Evolutionary conservation across 495 filamentous ascomycete species (phyloP), one percentile per base, ranked within the genome.

Genomic region (Recurvomyces mirabilis): DNA sequence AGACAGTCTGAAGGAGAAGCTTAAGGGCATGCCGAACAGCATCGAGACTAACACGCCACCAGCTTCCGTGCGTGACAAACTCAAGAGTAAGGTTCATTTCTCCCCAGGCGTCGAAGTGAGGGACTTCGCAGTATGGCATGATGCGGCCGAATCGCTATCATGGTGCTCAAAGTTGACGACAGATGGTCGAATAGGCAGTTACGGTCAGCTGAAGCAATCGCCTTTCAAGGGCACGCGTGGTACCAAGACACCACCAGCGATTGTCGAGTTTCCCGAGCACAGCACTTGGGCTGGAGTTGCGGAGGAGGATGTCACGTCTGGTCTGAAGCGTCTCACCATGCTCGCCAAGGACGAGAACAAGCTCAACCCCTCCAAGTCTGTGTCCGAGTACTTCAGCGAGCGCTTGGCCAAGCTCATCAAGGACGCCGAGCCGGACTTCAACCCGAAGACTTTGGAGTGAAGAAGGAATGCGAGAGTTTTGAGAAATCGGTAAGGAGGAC

Each of bases 311-410:
- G 17, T 57, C 5, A 37, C 21, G 6, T 14, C 24, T 11, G 51
- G 25, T 11, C 38, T 59, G 12, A 22, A 47, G 33, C 50, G 54
- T 10, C 44, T 59, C 5, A 41, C 43, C 4, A 46, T 46, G 28
- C 43, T 56, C 2, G 56, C 56, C n/a, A 21, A 44, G 13, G 56
- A 57, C 25, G 43, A 52, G 22, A 20, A 47, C 38, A 32, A 41
- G 28, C 10, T 29, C n/a, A 51, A 55, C 19, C 34, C 42, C 1
- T 45, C 17, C 33, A 40, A 43, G 40, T 41, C 41, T 3, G 33
- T 47, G 5, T 43, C 41, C 28, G 15, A 51, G 28, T 38, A 51
- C 34, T 56, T 47, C 24, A 46, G 41, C 23, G 33, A 41, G 39
- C 41, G 43, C 13, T 24, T 55, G 17, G 43, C 35, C 3, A 40